Conservation (phyloP, 768 basidiomycete species). For the Lepiota venenata region DNA sequence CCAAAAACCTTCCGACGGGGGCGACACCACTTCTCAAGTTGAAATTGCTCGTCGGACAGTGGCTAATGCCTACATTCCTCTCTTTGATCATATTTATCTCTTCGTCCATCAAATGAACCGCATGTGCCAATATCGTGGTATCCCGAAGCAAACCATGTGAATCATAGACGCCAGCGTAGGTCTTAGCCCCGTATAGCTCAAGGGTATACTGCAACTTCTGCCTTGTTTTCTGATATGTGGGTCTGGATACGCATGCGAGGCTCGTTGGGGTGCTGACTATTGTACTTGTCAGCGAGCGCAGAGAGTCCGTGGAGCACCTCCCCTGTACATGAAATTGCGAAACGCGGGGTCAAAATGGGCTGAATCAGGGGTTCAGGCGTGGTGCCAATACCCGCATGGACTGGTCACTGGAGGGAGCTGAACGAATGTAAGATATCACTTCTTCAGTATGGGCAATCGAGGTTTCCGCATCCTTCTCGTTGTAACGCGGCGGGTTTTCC, state of each 20-base stretch:
- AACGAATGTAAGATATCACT: slow-evolving; percentile 68
- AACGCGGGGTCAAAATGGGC: slow-evolving; percentile 93
- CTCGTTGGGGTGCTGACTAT: slow-evolving; percentile 30
- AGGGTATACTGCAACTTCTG: slow-evolving; percentile 69
- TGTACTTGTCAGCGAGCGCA: slow-evolving; percentile 38
- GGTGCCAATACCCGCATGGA: slow-evolving; percentile 21
- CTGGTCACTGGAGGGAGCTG: slow-evolving; percentile 36
- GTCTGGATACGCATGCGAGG: slow-evolving; percentile 80
- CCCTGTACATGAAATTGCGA: slow-evolving; percentile 85
- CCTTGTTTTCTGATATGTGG: slow-evolving; percentile 82
- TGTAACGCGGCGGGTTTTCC: slow-evolving; percentile 52
- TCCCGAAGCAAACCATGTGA: slow-evolving; percentile 65
- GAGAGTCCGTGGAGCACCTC: slow-evolving; percentile 65
- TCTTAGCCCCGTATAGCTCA: slow-evolving; percentile 52
- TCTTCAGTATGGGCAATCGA: slow-evolving; percentile 62
- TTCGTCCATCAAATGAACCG: slow-evolving; percentile 67
- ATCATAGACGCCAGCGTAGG: slow-evolving; percentile 85
- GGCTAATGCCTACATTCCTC: slow-evolving; percentile 73
- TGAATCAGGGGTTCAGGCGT: slow-evolving; percentile 62
- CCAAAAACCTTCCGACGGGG: slow-evolving; percentile 73
- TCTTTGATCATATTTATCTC: slow-evolving; percentile 73
- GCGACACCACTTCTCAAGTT: slow-evolving; percentile 86
- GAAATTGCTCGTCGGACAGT: slow-evolving; percentile 94
- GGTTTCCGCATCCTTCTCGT: slow-evolving; percentile 53
- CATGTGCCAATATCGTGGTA: slow-evolving; percentile 89